Conservation (phyloP, 2,329 filamentous ascomycete species). For the Phialophora verrucosa region DNA sequence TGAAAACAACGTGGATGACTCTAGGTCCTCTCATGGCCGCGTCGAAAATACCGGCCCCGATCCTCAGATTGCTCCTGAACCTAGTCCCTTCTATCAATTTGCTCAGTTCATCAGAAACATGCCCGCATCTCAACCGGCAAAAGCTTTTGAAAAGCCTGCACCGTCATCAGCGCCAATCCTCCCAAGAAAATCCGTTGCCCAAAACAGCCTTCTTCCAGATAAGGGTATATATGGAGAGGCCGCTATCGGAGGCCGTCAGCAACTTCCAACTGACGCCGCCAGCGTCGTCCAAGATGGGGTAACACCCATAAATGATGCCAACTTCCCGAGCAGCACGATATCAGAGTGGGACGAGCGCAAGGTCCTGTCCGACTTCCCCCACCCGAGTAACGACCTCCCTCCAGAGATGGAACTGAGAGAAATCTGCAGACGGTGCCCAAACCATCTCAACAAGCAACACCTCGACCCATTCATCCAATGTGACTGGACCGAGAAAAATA, state of each 20-base stretch:
- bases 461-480: constrained; percentile 1
- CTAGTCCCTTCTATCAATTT: background rate
- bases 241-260: background rate
- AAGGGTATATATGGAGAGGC: background rate
- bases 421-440: background rate
- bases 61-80: background rate
- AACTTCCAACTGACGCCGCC: background rate
- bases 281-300: background rate
- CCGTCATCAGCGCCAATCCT: background rate
- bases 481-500: background rate
- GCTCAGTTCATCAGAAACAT: background rate
- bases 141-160: background rate
- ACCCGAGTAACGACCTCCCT: background rate
- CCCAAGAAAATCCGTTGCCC: too few species aligned
- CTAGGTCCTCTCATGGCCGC: background rate
- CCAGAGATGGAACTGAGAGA: background rate
- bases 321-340: background rate
- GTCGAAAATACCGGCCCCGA: background rate
- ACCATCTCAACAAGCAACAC: background rate
- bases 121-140: background rate
- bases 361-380: background rate
- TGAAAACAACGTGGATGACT: background rate
- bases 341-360: background rate
- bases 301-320: background rate
- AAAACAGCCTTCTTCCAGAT: background rate